Base-by-base conservation (phyloP, 306 rosid species). In the Cicer chorassanicum region DNA sequence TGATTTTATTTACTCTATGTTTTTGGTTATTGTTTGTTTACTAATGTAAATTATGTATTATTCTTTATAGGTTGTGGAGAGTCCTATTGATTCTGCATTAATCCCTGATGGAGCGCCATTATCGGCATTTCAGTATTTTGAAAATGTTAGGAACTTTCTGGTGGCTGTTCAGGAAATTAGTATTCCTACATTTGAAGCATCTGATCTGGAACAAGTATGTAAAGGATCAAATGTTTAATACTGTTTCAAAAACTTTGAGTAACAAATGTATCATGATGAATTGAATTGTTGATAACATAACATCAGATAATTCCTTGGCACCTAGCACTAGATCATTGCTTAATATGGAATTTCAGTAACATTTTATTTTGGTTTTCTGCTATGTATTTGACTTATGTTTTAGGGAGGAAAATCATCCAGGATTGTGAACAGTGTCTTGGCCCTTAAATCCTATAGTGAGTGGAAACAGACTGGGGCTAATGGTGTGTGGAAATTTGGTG, bases 141-240 rank as follows among this genome's bases (percentile, higher is more conserved):
- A 93, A 84, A 93, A 93, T 43, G 92, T 89, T 61, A 89, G 97
- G 88, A 93, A 93, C 82, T 93, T 93, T 78, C 84, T 86, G 38
- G 97, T 87, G 62, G 97, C 97, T 24, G 53, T 87, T 18, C 90
- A 91, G 80, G 96, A 84, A 75, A 79, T 93, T 87, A 96, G 96
- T 61, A 75, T 91, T 80, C 98, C 98, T 57, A 83, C 92, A 53
- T 91, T 93, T 57, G 97, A 93, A 89, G 87, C 92, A 63, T 93
- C 98, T 76, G 98, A 93, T 88, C 92, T 93, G 29, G 98, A 91
- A 83, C 98, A 93, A 83, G 98, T 93, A 89, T 72, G 91, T 82
- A 7, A 56, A 77, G 62, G 74, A 71, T 67, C 38, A 10, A 14
- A 62, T 66, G 44, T 60, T 59, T 44, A 13, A 36, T 44, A 12